Conservation (phyloP, 2,329 filamentous ascomycete species). For the Aureobasidium sp. region DNA sequence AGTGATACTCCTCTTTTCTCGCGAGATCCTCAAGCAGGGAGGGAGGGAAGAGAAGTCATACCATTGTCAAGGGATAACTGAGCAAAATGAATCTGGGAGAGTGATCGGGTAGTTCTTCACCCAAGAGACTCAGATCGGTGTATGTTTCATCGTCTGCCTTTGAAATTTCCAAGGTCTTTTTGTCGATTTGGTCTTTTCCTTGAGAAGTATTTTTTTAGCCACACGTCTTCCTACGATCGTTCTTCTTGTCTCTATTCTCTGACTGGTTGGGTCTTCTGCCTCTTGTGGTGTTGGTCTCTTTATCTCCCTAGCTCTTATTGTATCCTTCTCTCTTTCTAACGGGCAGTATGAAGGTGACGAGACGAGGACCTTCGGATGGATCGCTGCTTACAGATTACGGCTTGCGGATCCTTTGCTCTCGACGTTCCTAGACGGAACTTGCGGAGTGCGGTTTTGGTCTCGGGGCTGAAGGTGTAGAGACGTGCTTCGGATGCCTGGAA, state of each 20-base stretch:
- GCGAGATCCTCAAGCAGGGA: not conserved
- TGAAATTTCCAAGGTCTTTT: conserved; percentile 88
- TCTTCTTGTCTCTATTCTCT: not conserved
- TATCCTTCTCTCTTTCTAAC: not conserved
- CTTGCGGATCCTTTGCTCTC: conserved; percentile 85
- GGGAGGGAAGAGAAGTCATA: conserved; percentile 46
- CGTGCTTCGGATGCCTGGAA: conserved; percentile 78
- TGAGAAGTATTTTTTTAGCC: not conserved
- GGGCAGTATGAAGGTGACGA: conserved; percentile 28
- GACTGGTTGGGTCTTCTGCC: not conserved
- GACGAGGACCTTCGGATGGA: not conserved
- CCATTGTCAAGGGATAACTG: conserved; percentile 90
- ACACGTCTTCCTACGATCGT: not conserved
- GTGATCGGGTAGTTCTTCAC: conserved; percentile 92
- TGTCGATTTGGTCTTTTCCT: conserved; percentile 84
- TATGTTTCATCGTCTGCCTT: conserved; percentile 86
- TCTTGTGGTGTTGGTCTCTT: not conserved
- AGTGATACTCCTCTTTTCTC: not conserved
- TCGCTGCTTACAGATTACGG: conserved; percentile 87
- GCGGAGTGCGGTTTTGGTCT: conserved; percentile 89
- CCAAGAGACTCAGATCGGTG: conserved; percentile 81
- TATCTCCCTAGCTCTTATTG: not conserved
- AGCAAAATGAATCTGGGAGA: conserved; percentile 90
- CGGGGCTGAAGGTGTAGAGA: conserved; percentile 91
- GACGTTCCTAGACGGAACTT: conserved; percentile 97